Evolutionary conservation across 257 asterid species (phyloP), one percentile per base, ranked within the genome.

Genomic region (Ehretia macrophylla): DNA sequence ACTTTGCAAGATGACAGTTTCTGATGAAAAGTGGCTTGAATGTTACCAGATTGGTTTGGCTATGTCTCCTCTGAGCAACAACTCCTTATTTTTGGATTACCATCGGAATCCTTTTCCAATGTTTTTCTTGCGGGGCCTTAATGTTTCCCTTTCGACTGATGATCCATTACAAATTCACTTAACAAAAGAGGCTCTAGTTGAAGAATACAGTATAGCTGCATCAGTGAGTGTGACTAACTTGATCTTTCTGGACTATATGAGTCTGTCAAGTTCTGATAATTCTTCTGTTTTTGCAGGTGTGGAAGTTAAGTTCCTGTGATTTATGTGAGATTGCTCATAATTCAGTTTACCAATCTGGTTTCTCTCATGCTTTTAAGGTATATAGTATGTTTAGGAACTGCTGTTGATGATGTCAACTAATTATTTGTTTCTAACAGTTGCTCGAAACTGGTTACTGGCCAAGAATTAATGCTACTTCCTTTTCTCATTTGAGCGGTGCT

Each of bases 51-150:
- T 91, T 84, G 98, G 98, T 63, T 78, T 91, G 73, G 98, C 96
- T 22, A 91, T 91, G 98, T 91, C 98, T 72, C 98, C 98, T 50
- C 71, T 91, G 76, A 91, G 98, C 90, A 91, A 91, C 84, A 91
- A 91, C 81, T 91, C 98, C 10, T 67, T 91, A 66, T 91, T 91
- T 80, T 68, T 91, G 68, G 98, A 91, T 81, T 91, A 91, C 81
- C 98, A 91, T 61, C 98, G 98, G 38, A 91, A 91, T 72, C 98
- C 98, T 14, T 78, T 91, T 38, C 96, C 98, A 17, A 77, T 80
- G 81, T 91, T 91, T 65, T 91, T 91, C 85, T 72, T 84, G 35
- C 90, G 98, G 27, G 98, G 98, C 57, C 98, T 91, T 60, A 88
- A 88, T 56, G 98, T 91, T 46, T 91, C 96, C 21, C 95, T 91